A percentile compares a stretch with the other conserved stretches of the same genome.
Evolutionary conservation across 306 rosid species (phyloP).

Genomic region (Vachellia collinsii): DNA sequence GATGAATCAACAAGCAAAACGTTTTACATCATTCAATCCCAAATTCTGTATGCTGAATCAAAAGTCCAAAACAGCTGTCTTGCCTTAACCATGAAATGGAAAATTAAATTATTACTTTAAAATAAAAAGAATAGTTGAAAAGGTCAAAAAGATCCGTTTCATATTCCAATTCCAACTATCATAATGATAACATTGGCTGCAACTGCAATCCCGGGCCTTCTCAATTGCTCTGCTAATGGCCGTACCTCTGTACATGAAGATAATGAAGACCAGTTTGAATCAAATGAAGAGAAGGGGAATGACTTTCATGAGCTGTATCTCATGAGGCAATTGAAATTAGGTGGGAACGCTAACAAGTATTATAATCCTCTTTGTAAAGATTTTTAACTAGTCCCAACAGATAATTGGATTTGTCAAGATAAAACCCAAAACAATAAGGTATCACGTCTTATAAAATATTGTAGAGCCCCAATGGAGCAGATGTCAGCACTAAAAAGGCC

Average conservation of each 20-base stretch:
- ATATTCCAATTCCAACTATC: background rate
- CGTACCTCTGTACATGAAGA: background rate
- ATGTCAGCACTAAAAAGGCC: slow-evolving; percentile 37
- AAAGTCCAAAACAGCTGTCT: background rate
- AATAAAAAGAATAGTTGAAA: background rate
- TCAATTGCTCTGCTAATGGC: background rate
- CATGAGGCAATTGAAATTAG: background rate
- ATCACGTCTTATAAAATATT: background rate
- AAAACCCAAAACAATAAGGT: background rate
- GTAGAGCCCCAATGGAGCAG: slow-evolving; percentile 52
- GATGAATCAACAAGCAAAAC: background rate
- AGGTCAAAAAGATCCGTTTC: background rate
- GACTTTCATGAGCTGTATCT: background rate
- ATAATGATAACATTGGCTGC: background rate
- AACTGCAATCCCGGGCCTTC: background rate
- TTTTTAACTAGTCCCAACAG: background rate
- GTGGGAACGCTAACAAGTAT: background rate
- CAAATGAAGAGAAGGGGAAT: background rate
- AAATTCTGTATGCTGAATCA: background rate
- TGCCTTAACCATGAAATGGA: background rate
- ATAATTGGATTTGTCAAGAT: background rate
- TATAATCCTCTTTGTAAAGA: background rate
- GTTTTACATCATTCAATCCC: background rate
- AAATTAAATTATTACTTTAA: background rate
- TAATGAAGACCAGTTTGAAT: background rate